Evolutionary conservation across 768 basidiomycete species (phyloP).

Genomic region (Tulasnella sp.): DNA sequence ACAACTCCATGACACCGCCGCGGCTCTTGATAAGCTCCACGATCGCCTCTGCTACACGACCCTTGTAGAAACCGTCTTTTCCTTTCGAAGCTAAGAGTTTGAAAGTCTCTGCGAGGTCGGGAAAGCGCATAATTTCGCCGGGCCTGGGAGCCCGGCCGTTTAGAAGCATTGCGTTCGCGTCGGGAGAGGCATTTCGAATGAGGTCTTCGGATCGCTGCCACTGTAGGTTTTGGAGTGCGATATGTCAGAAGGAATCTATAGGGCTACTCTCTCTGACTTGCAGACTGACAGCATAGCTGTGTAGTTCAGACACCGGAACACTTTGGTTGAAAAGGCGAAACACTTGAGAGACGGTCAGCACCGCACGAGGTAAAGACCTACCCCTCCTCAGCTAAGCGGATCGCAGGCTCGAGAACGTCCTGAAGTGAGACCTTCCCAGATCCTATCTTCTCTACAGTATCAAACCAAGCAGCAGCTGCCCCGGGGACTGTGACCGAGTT

Average conservation of each 20-base stretch:
- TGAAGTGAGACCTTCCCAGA: constrained; percentile 53
- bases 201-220: constrained; percentile 51
- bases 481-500: constrained; percentile 56
- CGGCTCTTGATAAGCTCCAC: constrained; percentile 73
- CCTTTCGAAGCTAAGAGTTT: constrained; percentile 67
- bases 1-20: constrained; percentile 88
- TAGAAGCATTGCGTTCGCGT: constrained; percentile 75
- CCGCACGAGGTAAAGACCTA: constrained; percentile 21
- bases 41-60: constrained; percentile 78
- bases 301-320: constrained; percentile 79
- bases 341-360: not conserved
- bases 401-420: constrained; percentile 81
- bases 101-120: constrained; percentile 77
- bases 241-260: constrained; percentile 13
- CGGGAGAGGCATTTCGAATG: constrained; percentile 75
- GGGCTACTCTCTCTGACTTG: not conserved
- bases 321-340: constrained; percentile 28
- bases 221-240: constrained; percentile 19
- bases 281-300: constrained; percentile 41
- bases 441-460: constrained; percentile 74
- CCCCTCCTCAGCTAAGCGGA: constrained; percentile 87
- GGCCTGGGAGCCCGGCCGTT: constrained; percentile 73
- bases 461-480: constrained; percentile 91
- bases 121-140: constrained; percentile 72
- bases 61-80: constrained; percentile 90